Conservation (phyloP, 2,329 filamentous ascomycete species). For the Clonostachys rhizophaga region DNA sequence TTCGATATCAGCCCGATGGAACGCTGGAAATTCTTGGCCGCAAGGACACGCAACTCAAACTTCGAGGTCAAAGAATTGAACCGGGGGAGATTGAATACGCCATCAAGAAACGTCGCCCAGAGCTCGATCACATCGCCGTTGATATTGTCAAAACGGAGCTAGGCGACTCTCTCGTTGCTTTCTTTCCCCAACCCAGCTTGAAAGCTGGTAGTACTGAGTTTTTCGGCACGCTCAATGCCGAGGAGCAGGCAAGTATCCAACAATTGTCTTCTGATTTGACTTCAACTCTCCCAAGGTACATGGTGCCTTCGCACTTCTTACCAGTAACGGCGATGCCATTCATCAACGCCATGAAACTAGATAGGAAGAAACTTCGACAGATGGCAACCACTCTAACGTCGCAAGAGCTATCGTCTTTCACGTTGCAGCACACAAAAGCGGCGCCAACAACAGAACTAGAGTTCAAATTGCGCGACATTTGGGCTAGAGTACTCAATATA, state of each 20-base stretch:
- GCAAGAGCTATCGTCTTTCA: no score
- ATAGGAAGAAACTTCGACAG: conserved; percentile 1
- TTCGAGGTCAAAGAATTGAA: conserved; percentile 10
- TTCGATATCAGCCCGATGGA: conserved; percentile 6
- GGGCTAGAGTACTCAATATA: conserved; percentile 16
- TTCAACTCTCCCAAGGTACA: conserved; percentile 6
- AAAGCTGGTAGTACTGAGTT: not conserved
- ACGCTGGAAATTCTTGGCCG: conserved; percentile 9
- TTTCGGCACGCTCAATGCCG: not conserved
- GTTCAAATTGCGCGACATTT: conserved; percentile 8
- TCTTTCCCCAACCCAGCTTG: not conserved
- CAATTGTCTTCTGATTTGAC: not conserved
- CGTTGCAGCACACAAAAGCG: not conserved
- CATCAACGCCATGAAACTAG: conserved; percentile 10
- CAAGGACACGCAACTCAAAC: conserved; percentile 11
- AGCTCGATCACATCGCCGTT: conserved; percentile 1
- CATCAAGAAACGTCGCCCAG: not conserved
- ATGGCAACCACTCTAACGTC: no score
- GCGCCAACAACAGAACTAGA: conserved; percentile 5
- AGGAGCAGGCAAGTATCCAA: not conserved
- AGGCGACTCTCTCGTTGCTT: not conserved
- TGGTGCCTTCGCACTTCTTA: conserved; percentile 8
- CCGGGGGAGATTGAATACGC: conserved; percentile 9
- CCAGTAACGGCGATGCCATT: conserved; percentile 6
- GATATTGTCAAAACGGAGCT: not conserved